Base-by-base conservation (phyloP, 495 filamentous ascomycete genomes). In the Bathelium albidoporum region DNA sequence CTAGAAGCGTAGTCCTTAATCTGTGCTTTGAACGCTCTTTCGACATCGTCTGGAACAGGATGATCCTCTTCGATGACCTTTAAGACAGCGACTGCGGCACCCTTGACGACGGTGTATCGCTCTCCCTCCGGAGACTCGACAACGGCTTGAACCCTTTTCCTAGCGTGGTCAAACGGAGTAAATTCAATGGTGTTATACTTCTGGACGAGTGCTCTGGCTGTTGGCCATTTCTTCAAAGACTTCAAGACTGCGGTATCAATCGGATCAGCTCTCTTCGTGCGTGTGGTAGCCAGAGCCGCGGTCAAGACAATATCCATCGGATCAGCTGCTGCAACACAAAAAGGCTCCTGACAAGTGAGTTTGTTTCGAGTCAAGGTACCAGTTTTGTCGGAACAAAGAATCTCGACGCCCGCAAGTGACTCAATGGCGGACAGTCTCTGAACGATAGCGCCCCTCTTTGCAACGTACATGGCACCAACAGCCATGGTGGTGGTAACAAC, bases 401-500 rank as follows among this genome's bases (percentile, higher is more conserved):
- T 95, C 79, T 96, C 90, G 62, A 95, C 91, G 81, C 91, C 83
- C 70, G 91, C 91, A 62, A 96, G 79, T 26, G 91, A 96, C 78
- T 96, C 91, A 65, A 96, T 96, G 60, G 91, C 91, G 52, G 89
- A 91, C 60, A 96, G 84, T 80, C 95, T 96, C 80, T 96, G 91
- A 70, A 96, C 91, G 71, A 96, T 96, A 32, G 91, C 91, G 78
- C 95, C 90, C 80, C 95, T 94, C 78, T 89, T 91, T 63, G 91
- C 91, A 65, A 96, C 82, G 75, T 95, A 95, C 58, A 89, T 90
- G 71, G 91, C 91, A 78, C 91, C 91, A 71, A 96, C 91, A 77
- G 91, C 91, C 90, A 96, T 92, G 65, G 91, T 96, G 61, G 91
- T 96, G 63, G 91, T 96, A 64, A 93, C 92, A 72, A 96, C 91